These are phyloP conservation scores for Saxophila tyrrhenica DNA, from an alignment of 495 filamentous ascomycete genomes.

Conservation along the genomic window DNA sequence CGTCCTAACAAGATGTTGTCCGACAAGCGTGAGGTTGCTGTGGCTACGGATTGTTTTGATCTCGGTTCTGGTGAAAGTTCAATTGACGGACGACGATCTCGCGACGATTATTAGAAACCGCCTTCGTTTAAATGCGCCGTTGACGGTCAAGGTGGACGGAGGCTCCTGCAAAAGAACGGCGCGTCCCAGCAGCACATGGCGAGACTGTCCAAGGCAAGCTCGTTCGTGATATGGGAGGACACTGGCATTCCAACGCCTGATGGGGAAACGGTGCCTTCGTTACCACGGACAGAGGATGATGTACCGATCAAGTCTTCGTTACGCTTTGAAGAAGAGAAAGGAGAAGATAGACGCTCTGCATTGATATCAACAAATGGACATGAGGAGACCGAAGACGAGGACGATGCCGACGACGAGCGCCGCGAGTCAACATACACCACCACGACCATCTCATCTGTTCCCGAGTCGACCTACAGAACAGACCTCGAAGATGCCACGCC, in stretches of 20 bases:
- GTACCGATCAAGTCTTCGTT: neutral
- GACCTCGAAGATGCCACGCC: slow-evolving; percentile 3
- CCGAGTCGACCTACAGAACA: slow-evolving; percentile 5
- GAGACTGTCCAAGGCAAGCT: slow-evolving; percentile 6
- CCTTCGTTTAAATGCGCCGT: too few species aligned
- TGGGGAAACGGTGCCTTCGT: neutral
- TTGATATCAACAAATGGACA: neutral
- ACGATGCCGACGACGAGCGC: slow-evolving; percentile 4
- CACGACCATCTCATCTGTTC: slow-evolving; percentile 12
- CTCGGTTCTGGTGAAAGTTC: too few species aligned
- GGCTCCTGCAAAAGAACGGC: too few species aligned
- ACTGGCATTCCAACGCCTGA: slow-evolving; percentile 15
- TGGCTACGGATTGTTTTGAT: too few species aligned
- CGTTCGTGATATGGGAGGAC: slow-evolving; percentile 14
- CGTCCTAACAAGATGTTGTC: too few species aligned
- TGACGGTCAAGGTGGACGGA: too few species aligned
- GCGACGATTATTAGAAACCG: too few species aligned
- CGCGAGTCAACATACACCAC: slow-evolving; percentile 4
- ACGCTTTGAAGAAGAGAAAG: neutral
- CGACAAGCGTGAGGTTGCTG: too few species aligned
- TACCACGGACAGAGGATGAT: neutral
- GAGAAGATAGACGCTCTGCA: neutral
- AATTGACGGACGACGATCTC: too few species aligned
- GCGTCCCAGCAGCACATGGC: slow-evolving; percentile 10
- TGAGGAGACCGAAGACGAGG: neutral